A percentile compares a stretch with the other conserved stretches of the same genome.
Conservation (phyloP, 495 filamentous ascomycete species). For the Aspergillus affinis region DNA sequence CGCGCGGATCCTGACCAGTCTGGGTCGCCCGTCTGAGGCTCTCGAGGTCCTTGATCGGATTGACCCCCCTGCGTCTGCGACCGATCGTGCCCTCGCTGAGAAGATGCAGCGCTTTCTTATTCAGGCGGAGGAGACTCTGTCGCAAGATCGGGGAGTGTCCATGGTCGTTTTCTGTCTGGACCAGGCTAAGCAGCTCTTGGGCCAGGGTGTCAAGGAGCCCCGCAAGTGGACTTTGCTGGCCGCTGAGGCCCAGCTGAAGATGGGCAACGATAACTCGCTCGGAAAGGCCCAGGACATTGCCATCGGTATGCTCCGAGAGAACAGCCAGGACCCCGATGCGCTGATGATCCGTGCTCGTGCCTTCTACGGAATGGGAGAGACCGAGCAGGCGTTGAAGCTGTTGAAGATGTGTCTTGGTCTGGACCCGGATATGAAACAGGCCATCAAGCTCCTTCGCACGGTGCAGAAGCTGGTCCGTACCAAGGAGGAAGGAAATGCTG, state of each 20-base stretch:
- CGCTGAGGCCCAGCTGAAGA: slow-evolving; percentile 91
- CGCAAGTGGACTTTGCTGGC: slow-evolving; percentile 91
- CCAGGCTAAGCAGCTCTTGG: slow-evolving; percentile 78
- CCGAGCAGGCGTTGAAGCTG: slow-evolving; percentile 90
- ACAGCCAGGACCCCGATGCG: slow-evolving; percentile 90
- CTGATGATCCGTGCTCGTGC: slow-evolving; percentile 85
- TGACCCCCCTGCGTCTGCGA: slow-evolving; percentile 70
- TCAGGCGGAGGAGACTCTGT: slow-evolving; percentile 75
- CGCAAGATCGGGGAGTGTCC: slow-evolving; percentile 70
- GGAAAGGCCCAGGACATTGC: slow-evolving; percentile 92
- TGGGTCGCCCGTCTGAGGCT: slow-evolving; percentile 84
- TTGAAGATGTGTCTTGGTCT: slow-evolving; percentile 86
- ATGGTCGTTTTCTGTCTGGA: slow-evolving; percentile 93
- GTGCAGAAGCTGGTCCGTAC: slow-evolving; percentile 89
- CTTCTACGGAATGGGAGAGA: slow-evolving; percentile 88
- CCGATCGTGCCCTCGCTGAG: slow-evolving; percentile 75
- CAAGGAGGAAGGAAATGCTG: slow-evolving; percentile 89
- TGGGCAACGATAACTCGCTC: slow-evolving; percentile 83
- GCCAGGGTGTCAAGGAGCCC: slow-evolving; percentile 68
- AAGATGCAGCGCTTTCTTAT: slow-evolving; percentile 81
- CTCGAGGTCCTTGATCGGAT: slow-evolving; percentile 68
- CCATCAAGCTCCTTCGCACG: slow-evolving; percentile 77
- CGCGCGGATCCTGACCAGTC: slow-evolving; percentile 80
- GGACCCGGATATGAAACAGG: slow-evolving; percentile 88
- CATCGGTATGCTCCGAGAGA: slow-evolving; percentile 78